Evolutionary conservation across 2,329 filamentous ascomycete genomes (phyloP).

Genomic region (Phaeosphaeriaceae sp.): DNA sequence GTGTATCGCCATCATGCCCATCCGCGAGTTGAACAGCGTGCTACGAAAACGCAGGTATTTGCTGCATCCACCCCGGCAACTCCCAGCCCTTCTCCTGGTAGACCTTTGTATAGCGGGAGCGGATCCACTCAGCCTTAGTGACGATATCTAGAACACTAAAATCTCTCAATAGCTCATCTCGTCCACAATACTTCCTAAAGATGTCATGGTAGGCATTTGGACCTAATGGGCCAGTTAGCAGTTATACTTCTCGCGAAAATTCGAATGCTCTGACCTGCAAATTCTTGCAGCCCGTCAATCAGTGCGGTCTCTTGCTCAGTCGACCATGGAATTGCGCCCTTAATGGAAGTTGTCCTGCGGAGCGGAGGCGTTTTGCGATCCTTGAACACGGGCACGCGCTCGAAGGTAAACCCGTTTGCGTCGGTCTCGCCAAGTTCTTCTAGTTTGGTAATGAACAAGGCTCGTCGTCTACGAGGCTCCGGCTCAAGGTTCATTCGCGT

Average conservation of each 20-base stretch:
- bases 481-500: conserved; percentile 34
- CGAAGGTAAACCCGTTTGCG: conserved; percentile 49
- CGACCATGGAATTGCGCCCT: conserved; percentile 37
- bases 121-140: conserved; percentile 28
- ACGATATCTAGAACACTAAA: conserved; percentile 41
- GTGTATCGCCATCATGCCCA: not conserved
- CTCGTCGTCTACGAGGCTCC: conserved; percentile 12
- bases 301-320: conserved; percentile 41
- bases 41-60: conserved; percentile 33
- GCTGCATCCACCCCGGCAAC: conserved; percentile 33
- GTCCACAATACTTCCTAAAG: conserved; percentile 35
- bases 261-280: conserved; percentile 29
- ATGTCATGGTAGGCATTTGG: conserved; percentile 36
- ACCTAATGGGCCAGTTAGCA: conserved; percentile 16
- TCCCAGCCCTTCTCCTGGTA: conserved; percentile 29
- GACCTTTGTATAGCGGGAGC: conserved; percentile 16
- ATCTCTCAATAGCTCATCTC: conserved; percentile 28
- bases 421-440: conserved; percentile 39
- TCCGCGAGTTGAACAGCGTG: not conserved
- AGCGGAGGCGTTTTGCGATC: conserved; percentile 34
- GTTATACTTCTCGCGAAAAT: not conserved
- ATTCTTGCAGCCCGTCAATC: conserved; percentile 35
- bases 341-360: conserved; percentile 11
- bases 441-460: conserved; percentile 17
- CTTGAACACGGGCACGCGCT: conserved; percentile 48